Base-by-base conservation (phyloP, 164 flowering plant species). In the Taxillus chinensis region DNA sequence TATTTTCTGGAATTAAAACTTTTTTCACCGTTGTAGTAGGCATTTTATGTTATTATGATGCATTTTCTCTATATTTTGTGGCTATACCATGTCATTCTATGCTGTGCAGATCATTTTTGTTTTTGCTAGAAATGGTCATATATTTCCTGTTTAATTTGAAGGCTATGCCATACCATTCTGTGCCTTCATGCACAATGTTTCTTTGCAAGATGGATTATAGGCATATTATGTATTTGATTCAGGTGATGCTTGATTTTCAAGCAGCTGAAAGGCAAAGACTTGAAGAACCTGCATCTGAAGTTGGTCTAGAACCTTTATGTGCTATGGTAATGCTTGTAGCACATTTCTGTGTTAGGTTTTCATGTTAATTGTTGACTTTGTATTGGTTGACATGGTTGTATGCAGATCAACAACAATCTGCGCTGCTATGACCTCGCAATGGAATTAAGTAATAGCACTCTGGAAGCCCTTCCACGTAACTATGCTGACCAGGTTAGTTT, bases 181-280 rank as follows among this genome's bases (percentile, higher is more conserved):
- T 7, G 51, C 51, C 7, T 48, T 48, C 7, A 11, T 48, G 11
- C 51, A 48, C 3, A 48, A 7, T 10, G 45, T 43, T 43, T 43
- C 45, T 5, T 43, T 43, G 7, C 10, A 8, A 4, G 12, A 48
- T 12, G 51, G 13, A 48, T 51, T 51, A 14, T 14, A 4, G 15
- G 27, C 27, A 15, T 51, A 11, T 60, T 17, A 5, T 63, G 14
- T 45, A 43, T 61, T 39, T 72, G 41, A 64, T 17, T 39, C 74
- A 90, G 98, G 93, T 95, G 16, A 89, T 95, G 99, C 85, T 82
- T 67, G 96, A 95, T 79, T 91, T 95, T 76, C 99, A 95, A 86
- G 92, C 86, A 60, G 96, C 99, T 76, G 93, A 95, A 74, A 89
- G 83, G 77, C 69, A 73, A 67, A 80, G 95, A 75, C 82, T 89